These are phyloP conservation scores for Skeletonema grethae DNA, from an alignment of 108 stramenopile genomes.

Conservation along the genomic window DNA sequence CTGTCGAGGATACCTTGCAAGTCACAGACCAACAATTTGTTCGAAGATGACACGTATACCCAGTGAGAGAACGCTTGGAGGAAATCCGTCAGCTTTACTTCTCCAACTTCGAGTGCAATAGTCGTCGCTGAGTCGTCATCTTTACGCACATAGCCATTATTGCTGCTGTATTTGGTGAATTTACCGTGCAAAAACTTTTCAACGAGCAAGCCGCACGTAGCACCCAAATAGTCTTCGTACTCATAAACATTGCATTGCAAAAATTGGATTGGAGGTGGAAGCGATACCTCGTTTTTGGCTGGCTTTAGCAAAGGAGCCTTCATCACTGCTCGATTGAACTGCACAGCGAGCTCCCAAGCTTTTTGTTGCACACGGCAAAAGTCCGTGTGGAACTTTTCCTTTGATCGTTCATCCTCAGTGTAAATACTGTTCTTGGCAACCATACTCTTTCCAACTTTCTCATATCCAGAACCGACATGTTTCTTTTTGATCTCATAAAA, in stretches of 20 bases:
- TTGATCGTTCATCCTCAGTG: slow-evolving; percentile 39
- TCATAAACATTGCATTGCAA: slow-evolving; percentile 49
- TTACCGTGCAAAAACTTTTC: slow-evolving; percentile 51
- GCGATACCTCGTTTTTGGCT: slow-evolving; percentile 31
- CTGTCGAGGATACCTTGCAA: slow-evolving; percentile 42
- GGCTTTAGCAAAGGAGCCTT: slow-evolving; percentile 29
- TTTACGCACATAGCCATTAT: slow-evolving; percentile 44
- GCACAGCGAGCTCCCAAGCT: slow-evolving; percentile 27
- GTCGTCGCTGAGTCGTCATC: slow-evolving; percentile 16
- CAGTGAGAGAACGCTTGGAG: slow-evolving; percentile 51
- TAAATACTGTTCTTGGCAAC: slow-evolving; percentile 46
- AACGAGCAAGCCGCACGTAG: slow-evolving; percentile 38
- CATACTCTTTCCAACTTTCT: slow-evolving; percentile 29
- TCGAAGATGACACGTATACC: slow-evolving; percentile 33
- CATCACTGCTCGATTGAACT: slow-evolving; percentile 39
- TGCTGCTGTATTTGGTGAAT: slow-evolving; percentile 57
- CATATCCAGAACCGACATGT: slow-evolving; percentile 14
- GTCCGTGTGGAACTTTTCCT: slow-evolving; percentile 41
- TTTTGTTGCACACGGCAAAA: slow-evolving; percentile 42
- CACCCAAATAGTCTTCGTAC: slow-evolving; percentile 23
- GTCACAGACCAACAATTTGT: slow-evolving; percentile 39
- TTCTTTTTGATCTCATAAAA: slow-evolving; percentile 40
- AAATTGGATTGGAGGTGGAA: slow-evolving; percentile 41
- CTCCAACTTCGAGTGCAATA: slow-evolving; percentile 31
- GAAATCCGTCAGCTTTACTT: slow-evolving; percentile 45